Base-by-base conservation (phyloP, 768 basidiomycete species). In the Pholiota conissans region DNA sequence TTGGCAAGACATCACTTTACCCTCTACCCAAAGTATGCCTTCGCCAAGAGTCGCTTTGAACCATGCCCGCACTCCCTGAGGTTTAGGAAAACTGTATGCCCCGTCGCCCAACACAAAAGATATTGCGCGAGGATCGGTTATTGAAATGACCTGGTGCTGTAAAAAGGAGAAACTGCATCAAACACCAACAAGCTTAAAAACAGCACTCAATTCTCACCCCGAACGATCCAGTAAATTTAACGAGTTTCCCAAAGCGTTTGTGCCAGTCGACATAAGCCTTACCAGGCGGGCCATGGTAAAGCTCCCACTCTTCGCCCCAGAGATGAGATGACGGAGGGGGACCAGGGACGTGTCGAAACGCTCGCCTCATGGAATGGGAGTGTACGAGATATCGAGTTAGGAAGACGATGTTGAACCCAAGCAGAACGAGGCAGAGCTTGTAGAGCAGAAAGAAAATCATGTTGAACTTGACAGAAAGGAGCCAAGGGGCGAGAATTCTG, bases 21-120 rank as follows among this genome's bases (percentile, higher is more conserved):
- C 86, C 80, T 87, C 86, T 10, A 85, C 76, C 81, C 84, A 86
- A 22, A 87, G 79, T 55, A 87, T 81, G 20, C 86, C 85, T 68
- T 85, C 78, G 11, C 86, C 86, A 5, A 85, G 73, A 1, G 84
- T 78, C 29, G 79, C 79, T 56, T 76, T 76, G 64, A 87, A 87
- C 86, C 86, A 87, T 14, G 78, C 79, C 58, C 85, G 77, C 18
- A 85, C 85, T 22, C 86, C 85, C 48, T 74, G 69, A 8, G 85
- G 83, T 67, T 87, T 87, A 3, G 85, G 85, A 61, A 87, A 86
- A 32, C 70, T 71, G 64, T 86, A 86, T 0, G 78, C 75, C 11
- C 75, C 78, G 62, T 84, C 81, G 27, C 78, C 78, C 1, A 86
- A 70, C 53, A 86, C 83, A 55, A 79, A 84, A 2, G 70, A 69